A percentile compares a stretch with the other conserved stretches of the same genome.
phyloP scores from a whole-genome alignment of 495 filamentous ascomycete species.

The Chaetomium tenue region DNA sequence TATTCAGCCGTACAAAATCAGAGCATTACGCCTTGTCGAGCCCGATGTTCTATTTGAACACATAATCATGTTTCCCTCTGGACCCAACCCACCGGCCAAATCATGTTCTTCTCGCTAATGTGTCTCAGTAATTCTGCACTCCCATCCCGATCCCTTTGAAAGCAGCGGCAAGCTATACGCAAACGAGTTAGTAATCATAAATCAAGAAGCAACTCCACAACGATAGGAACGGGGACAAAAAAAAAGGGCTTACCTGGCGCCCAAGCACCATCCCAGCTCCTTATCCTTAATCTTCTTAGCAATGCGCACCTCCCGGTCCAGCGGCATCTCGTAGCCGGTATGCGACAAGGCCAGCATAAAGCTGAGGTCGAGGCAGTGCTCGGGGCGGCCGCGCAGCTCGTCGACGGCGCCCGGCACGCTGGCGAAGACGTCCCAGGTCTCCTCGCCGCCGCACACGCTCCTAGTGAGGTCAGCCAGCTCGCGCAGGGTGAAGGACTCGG shows the following conservation, averaged over 20 bases:
- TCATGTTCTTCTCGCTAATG: constrained; percentile 29
- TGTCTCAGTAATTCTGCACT: constrained; percentile 49
- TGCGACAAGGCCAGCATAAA: constrained; percentile 92
- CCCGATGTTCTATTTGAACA: neutral
- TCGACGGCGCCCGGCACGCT: constrained; percentile 67
- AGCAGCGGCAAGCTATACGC: constrained; percentile 46
- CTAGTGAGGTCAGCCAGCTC: constrained; percentile 82
- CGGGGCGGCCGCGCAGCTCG: constrained; percentile 75
- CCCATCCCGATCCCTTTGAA: constrained; percentile 47
- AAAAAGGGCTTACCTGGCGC: constrained; percentile 71
- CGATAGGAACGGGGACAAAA: neutral
- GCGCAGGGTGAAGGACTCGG: constrained; percentile 83
- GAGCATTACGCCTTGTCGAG: neutral
- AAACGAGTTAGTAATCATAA: constrained; percentile 41
- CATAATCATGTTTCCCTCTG: neutral
- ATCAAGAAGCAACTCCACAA: neutral
- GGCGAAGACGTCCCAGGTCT: constrained; percentile 72
- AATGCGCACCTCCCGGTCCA: constrained; percentile 92
- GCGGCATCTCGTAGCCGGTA: constrained; percentile 96
- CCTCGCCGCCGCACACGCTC: constrained; percentile 78
- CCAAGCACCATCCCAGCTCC: constrained; percentile 96
- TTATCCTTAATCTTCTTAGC: constrained; percentile 98
- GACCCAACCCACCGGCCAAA: neutral
- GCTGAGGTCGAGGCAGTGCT: constrained; percentile 90
- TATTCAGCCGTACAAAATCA: too few species aligned